Evolutionary conservation across 208 protist species (phyloP).

Genomic region (Spongospora subterranea): DNA sequence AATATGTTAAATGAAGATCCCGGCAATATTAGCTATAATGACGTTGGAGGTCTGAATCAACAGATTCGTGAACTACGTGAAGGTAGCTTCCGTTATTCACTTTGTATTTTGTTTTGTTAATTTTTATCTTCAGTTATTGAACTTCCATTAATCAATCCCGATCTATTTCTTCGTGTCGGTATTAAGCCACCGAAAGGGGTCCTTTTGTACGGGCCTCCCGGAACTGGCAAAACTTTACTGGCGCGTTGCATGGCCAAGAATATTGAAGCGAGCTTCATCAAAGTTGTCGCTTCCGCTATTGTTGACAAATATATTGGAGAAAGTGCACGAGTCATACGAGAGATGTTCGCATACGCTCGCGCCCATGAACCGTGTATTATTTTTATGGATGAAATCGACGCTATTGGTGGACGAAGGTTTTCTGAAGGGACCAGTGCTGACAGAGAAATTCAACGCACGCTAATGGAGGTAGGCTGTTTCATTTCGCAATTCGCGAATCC

Average conservation of each 20-base stretch:
- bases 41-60: constrained; percentile 95
- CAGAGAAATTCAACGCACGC: constrained; percentile 97
- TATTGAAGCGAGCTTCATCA: constrained; percentile 97
- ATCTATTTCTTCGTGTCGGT: constrained; percentile 97
- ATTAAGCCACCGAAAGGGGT: constrained; percentile 98
- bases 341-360: constrained; percentile 96
- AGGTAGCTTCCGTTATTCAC: constrained; percentile 55
- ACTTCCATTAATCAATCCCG: constrained; percentile 97
- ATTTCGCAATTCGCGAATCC: background rate
- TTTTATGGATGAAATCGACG: constrained; percentile 99
- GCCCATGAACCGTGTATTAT: constrained; percentile 99
- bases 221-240: constrained; percentile 90
- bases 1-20: constrained; percentile 96
- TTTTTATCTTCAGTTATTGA: constrained; percentile 89
- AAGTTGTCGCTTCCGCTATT: constrained; percentile 96
- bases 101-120: background rate
- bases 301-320: constrained; percentile 99
- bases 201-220: constrained; percentile 95
- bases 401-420: constrained; percentile 97
- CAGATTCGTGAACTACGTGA: constrained; percentile 98
- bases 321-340: constrained; percentile 94
- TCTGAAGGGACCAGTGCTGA: constrained; percentile 96
- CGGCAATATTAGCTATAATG: constrained; percentile 89
- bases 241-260: constrained; percentile 97
- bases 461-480: constrained; percentile 88